These are phyloP conservation scores for Emergomyces africanus DNA, from an alignment of 2,329 filamentous ascomycete species.

Conservation along the genomic window DNA sequence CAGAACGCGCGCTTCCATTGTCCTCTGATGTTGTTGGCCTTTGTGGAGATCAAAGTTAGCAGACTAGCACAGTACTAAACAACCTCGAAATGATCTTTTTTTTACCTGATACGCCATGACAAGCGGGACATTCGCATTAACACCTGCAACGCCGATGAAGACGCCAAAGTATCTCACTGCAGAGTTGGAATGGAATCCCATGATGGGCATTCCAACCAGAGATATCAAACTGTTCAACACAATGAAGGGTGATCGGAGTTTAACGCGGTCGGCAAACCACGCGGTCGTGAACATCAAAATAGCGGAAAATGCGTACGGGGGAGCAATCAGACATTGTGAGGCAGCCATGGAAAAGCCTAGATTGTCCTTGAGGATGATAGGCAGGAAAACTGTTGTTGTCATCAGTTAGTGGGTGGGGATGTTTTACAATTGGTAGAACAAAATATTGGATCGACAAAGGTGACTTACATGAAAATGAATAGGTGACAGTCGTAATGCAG, in stretches of 20 bases:
- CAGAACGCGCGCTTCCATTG: slow-evolving; percentile 73
- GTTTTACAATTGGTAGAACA: too few relatives aligned
- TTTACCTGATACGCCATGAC: slow-evolving; percentile 53
- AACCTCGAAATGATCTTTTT: neutral
- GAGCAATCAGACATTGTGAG: slow-evolving; percentile 55
- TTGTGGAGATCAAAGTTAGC: neutral
- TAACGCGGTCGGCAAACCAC: slow-evolving; percentile 51
- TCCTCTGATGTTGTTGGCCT: slow-evolving; percentile 64
- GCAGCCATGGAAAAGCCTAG: slow-evolving; percentile 50
- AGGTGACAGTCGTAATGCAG: slow-evolving; percentile 55
- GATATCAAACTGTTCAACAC: slow-evolving; percentile 49
- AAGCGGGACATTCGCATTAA: slow-evolving; percentile 58
- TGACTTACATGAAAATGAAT: slow-evolving; percentile 50
- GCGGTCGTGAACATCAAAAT: slow-evolving; percentile 45
- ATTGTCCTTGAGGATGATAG: slow-evolving; percentile 49
- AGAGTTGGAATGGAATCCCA: slow-evolving; percentile 46
- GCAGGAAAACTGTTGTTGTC: slow-evolving; percentile 40
- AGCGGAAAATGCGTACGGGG: slow-evolving; percentile 50
- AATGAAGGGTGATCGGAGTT: slow-evolving; percentile 50
- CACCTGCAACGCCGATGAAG: slow-evolving; percentile 56
- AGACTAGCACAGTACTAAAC: neutral
- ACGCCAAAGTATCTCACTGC: slow-evolving; percentile 54
- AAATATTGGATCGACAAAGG: too few relatives aligned
- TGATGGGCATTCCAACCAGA: slow-evolving; percentile 53
- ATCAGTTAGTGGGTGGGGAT: neutral